These are phyloP conservation scores for Tilletia walkeri DNA, from an alignment of 1,284 basidiomycete species.

Conservation along the genomic window DNA sequence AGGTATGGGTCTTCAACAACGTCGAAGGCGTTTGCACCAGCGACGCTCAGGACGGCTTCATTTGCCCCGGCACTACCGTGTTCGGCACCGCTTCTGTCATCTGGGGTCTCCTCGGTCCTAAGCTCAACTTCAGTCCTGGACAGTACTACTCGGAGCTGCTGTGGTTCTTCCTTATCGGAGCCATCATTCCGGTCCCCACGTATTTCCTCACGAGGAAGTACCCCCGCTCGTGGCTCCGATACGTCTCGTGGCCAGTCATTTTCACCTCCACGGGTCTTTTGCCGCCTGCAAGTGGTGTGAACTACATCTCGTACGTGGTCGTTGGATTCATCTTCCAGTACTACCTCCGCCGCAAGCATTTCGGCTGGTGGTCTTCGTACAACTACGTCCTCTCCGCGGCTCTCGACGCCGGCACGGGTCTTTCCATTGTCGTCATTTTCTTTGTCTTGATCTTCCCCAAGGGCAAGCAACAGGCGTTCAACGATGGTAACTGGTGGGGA, in stretches of 20 bases:
- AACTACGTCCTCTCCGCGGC: slow-evolving; percentile 57
- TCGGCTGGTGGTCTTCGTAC: slow-evolving; percentile 57
- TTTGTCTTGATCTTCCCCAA: slow-evolving; percentile 33
- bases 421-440: slow-evolving; percentile 53
- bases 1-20: slow-evolving; percentile 72
- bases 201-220: slow-evolving; percentile 35
- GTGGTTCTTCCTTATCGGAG: slow-evolving; percentile 44
- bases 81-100: slow-evolving; percentile 47
- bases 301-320: slow-evolving; percentile 53
- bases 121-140: slow-evolving; percentile 32
- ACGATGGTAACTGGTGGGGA: slow-evolving; percentile 52
- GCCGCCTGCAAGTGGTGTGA: slow-evolving; percentile 54
- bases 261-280: slow-evolving; percentile 44
- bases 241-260: slow-evolving; percentile 41
- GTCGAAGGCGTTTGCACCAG: slow-evolving; percentile 69
- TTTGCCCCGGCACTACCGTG: slow-evolving; percentile 37
- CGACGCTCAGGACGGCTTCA: slow-evolving; percentile 51
- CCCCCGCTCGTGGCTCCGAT: slow-evolving; percentile 50
- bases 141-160: slow-evolving; percentile 37
- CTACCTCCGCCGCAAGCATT: slow-evolving; percentile 43
- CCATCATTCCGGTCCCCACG: slow-evolving; percentile 34
- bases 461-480: slow-evolving; percentile 33
- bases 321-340: slow-evolving; percentile 60
- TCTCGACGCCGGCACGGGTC: slow-evolving; percentile 55
- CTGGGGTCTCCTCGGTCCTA: slow-evolving; percentile 59